Evolutionary conservation across 1,284 basidiomycete genomes (phyloP).

Genomic region (Boletus calvinii): DNA sequence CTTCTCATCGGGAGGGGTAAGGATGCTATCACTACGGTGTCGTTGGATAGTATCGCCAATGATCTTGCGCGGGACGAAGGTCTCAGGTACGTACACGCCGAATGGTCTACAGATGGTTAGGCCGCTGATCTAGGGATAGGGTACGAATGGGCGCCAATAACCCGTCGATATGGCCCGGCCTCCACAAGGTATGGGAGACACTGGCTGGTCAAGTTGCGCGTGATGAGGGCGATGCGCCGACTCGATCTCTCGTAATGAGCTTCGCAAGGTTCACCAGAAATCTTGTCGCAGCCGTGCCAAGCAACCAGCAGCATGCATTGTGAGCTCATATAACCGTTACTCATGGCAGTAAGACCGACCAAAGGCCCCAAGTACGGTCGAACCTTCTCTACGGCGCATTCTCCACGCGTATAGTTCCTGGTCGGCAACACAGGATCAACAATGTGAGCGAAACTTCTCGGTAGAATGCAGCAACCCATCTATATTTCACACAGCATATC

Average conservation of each 20-base stretch:
- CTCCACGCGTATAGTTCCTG: conserved; percentile 72
- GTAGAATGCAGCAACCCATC: conserved; percentile 16
- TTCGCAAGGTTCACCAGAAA: conserved; percentile 77
- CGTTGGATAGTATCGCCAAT: conserved; percentile 46
- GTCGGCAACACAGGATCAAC: conserved; percentile 52
- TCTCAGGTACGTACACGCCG: conserved; percentile 40
- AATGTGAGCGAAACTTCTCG: conserved; percentile 41
- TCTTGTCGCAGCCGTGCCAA: conserved; percentile 62
- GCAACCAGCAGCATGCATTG: conserved; percentile 67
- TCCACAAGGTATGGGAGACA: conserved; percentile 56
- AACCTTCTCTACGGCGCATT: conserved; percentile 41
- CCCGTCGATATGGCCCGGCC: conserved; percentile 52
- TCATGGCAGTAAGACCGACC: conserved; percentile 7
- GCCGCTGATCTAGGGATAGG: conserved; percentile 33
- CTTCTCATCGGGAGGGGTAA: conserved; percentile 38
- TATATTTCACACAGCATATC: conserved; percentile 44
- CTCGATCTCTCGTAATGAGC: conserved; percentile 43
- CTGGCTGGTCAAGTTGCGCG: conserved; percentile 49
- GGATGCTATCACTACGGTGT: conserved; percentile 31
- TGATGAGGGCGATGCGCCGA: conserved; percentile 35
- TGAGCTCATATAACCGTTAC: conserved; percentile 40
- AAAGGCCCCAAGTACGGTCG: conserved; percentile 49
- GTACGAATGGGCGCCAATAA: conserved; percentile 42
- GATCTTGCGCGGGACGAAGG: conserved; percentile 45
- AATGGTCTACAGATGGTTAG: background rate